Evolutionary conservation across 2,329 filamentous ascomycete genomes (phyloP), one percentile per base, ranked within the genome.

Genomic region (Apiospora pterosperma): DNA sequence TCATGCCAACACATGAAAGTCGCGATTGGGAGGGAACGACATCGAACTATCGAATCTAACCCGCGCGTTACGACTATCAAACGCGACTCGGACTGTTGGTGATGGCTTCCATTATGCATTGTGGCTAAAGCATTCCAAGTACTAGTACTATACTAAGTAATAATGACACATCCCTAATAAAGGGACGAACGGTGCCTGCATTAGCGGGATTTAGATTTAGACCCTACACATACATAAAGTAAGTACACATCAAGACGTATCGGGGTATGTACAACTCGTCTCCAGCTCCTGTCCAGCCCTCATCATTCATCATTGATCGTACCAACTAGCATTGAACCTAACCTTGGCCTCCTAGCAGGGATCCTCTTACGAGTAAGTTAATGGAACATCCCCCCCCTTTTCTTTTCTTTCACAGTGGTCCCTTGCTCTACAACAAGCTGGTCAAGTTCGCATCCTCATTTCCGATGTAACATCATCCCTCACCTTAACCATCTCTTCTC

Each of bases 361-460:
- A 14, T 3, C 44, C 25, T 25, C 25, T 48, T 38, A 16, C 55
- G 31, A 59, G n/a, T 21, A 28, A 21, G 36, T 36, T 36, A 60
- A 16, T 23, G 4, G 36, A 60, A 21, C 34, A 23, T 60, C 12
- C 58, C 58, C 36, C 58, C 58, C 58, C 34, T 59, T 59, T 39
- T 60, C 14, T 12, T 11, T 38, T 25, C 23, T 39, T 34, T 19
- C 19, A 31, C n/a, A 52, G 44, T 52, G 25, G 44, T 52, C 44
- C 44, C 44, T 8, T 19, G 4, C 44, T 52, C 25, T 52, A 52
- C 44, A n/a, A n/a, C 48, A 55, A 34, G 48, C 48, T 28, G 31
- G 48, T 55, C 48, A 55, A n/a, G 28, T 55, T 39, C 58, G 36
- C 58, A 60, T 60, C 58, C 58, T 39, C 34, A 60, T 60, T 60